Conservation (phyloP, 1,284 basidiomycete genomes). For the Naganishia albida region DNA sequence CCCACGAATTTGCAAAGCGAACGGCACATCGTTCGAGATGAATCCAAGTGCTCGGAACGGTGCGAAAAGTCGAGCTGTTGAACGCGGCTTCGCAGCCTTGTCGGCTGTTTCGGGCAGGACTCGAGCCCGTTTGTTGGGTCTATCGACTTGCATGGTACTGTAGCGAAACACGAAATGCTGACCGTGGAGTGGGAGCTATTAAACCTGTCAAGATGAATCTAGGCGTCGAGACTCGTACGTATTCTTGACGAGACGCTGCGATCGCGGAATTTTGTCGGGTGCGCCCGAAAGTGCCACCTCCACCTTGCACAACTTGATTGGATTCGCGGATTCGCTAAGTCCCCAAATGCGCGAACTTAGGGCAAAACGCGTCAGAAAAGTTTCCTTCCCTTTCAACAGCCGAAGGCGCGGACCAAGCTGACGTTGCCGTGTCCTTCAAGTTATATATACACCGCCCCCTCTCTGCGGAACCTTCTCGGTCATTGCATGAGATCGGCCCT, state of each 20-base stretch:
- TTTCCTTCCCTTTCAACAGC: slow-evolving; percentile 6
- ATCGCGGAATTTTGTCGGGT: too few species aligned
- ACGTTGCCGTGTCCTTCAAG: not conserved
- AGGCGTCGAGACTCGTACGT: too few species aligned
- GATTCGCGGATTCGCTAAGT: slow-evolving; percentile 8
- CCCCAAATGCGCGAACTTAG: slow-evolving; percentile 12
- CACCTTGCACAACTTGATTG: not conserved
- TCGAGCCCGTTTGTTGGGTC: slow-evolving; percentile 24
- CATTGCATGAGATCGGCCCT: slow-evolving; percentile 12
- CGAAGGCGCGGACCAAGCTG: not conserved
- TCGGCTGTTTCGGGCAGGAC: slow-evolving; percentile 8
- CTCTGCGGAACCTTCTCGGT: not conserved
- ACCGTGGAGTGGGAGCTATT: not conserved
- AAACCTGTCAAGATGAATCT: not conserved
- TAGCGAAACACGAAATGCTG: not conserved
- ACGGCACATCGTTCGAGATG: slow-evolving; percentile 88
- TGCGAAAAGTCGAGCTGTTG: slow-evolving; percentile 66
- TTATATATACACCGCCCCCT: not conserved
- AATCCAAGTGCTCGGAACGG: slow-evolving; percentile 94
- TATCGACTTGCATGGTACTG: slow-evolving; percentile 2
- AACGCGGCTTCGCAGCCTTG: slow-evolving; percentile 10
- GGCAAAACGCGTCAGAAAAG: slow-evolving; percentile 6
- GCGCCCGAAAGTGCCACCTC: too few species aligned
- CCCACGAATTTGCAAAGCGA: slow-evolving; percentile 81
- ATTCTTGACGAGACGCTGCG: too few species aligned